Evolutionary conservation across 208 protist genomes (phyloP).

Genomic region (Chromosphaera perkinsii): DNA sequence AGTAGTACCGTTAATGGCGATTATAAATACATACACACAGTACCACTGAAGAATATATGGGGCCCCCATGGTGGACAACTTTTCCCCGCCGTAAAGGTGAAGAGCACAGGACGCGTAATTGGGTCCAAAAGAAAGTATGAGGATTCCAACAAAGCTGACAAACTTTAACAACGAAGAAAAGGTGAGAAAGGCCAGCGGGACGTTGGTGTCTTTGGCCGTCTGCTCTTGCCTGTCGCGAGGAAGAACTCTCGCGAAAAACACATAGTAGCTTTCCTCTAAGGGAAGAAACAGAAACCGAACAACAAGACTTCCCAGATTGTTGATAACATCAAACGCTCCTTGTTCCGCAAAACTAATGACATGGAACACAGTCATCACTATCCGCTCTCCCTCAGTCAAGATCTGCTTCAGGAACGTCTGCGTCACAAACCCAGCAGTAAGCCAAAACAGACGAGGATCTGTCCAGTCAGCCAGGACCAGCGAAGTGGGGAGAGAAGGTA

Average conservation of each 20-base stretch:
- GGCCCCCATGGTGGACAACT: not conserved
- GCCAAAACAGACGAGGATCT: too few species aligned
- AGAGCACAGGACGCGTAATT: conserved; percentile 8
- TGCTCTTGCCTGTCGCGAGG: not conserved
- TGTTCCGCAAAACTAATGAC: conserved; percentile 22
- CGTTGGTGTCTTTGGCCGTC: not conserved
- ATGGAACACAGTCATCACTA: conserved; percentile 7
- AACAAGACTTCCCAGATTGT: conserved; percentile 16
- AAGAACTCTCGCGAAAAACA: conserved; percentile 15
- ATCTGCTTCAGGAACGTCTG: conserved; percentile 21
- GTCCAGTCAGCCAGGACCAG: too few species aligned
- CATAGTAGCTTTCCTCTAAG: conserved; percentile 19
- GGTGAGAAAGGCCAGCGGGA: not conserved
- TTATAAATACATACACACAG: conserved; percentile 13
- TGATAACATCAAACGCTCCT: conserved; percentile 22
- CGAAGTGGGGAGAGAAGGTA: too few species aligned
- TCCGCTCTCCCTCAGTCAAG: conserved; percentile 14
- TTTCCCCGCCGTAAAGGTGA: conserved; percentile 9
- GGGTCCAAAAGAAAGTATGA: conserved; percentile 16
- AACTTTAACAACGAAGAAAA: not conserved
- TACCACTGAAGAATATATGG: conserved; percentile 16
- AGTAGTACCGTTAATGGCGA: conserved; percentile 14
- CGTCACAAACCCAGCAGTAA: conserved; percentile 7
- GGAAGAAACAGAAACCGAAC: conserved; percentile 10
- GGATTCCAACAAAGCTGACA: not conserved